phyloP scores from a whole-genome alignment of 106 monocot species.

The Allium fistulosum region DNA sequence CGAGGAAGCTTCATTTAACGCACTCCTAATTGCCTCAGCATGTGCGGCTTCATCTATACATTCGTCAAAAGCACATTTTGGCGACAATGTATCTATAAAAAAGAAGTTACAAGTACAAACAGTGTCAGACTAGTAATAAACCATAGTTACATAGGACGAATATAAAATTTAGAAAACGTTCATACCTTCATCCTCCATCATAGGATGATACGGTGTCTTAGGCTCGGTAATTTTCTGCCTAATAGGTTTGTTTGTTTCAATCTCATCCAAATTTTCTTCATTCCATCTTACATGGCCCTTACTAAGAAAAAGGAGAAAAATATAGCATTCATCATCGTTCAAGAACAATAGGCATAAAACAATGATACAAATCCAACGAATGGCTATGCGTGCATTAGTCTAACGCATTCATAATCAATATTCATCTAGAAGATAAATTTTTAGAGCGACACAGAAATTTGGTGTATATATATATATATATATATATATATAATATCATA shows the following conservation, averaged over 20 bases:
- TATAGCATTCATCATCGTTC: conserved; percentile 1
- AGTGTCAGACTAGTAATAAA: no score
- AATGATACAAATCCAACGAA: not conserved
- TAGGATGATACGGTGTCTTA: conserved; percentile 93
- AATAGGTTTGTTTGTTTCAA: conserved; percentile 91
- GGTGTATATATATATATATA: no score
- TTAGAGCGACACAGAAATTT: no score
- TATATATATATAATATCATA: no score
- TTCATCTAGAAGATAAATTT: no score
- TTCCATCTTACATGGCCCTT: conserved; percentile 81
- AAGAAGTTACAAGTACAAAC: not conserved
- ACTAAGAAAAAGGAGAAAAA: conserved; percentile 4
- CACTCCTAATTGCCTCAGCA: conserved; percentile 56
- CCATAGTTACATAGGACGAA: no score
- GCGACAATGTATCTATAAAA: conserved; percentile 50
- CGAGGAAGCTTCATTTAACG: conserved; percentile 74
- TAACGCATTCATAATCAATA: no score
- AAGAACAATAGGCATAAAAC: not conserved
- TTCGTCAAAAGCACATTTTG: conserved; percentile 60
- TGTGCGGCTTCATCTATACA: conserved; percentile 49
- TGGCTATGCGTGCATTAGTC: no score
- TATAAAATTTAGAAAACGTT: not conserved
- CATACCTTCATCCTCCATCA: conserved; percentile 80
- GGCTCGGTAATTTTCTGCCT: conserved; percentile 97
- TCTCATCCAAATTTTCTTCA: conserved; percentile 83